Percentiles rank a stretch among this genome's conserved stretches.
phyloP scores from a whole-genome alignment of 257 asterid species.

The Marsdenia floribunda region DNA sequence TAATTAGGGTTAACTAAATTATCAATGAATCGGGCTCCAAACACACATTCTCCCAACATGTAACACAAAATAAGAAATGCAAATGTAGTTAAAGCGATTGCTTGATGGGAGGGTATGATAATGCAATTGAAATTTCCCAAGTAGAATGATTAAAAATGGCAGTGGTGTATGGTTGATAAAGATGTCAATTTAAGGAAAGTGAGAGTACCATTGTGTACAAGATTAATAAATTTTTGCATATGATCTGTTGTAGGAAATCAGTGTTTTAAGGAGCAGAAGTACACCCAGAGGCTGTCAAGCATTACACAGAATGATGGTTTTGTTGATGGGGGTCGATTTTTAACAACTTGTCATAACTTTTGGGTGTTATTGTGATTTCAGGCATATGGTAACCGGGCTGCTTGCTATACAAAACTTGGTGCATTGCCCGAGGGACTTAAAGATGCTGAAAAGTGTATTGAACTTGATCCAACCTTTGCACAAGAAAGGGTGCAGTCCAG shows the following conservation, averaged over 20 bases:
- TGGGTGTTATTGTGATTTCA: constrained; percentile 21
- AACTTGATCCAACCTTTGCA: constrained; percentile 78
- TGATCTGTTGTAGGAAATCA: constrained; percentile 52
- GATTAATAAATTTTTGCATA: neutral
- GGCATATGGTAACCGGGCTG: constrained; percentile 94
- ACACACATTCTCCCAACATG: no score
- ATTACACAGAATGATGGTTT: constrained; percentile 44
- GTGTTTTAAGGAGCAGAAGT: constrained; percentile 78
- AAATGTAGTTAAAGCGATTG: no score
- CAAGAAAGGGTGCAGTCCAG: constrained; percentile 83
- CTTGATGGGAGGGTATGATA: no score
- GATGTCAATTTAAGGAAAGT: no score
- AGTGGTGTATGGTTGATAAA: no score
- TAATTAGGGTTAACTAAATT: no score
- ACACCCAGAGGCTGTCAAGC: constrained; percentile 87
- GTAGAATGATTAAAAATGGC: no score
- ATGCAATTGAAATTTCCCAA: no score
- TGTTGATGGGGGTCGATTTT: neutral
- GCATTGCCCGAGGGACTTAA: constrained; percentile 92
- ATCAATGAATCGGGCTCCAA: no score
- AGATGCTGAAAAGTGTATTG: constrained; percentile 93
- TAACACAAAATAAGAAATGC: no score
- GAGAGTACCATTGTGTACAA: neutral
- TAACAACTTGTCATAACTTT: neutral
- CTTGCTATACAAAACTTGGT: constrained; percentile 83